Base-by-base conservation (phyloP, 2,329 filamentous ascomycete species). In the Penicillium sp. region DNA sequence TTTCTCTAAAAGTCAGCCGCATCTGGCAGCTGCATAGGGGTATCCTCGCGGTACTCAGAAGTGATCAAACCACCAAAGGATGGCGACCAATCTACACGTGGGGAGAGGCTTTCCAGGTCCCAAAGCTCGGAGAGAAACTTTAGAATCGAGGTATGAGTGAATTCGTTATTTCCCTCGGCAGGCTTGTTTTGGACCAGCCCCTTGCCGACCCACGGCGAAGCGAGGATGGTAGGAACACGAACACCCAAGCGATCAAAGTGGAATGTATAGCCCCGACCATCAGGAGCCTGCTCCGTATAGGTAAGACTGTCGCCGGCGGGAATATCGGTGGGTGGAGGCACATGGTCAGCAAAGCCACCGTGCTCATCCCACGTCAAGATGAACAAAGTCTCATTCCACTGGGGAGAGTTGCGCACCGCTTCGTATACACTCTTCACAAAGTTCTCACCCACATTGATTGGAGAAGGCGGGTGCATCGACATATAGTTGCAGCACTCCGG, bases 401-500 rank as follows among this genome's bases (percentile, higher is more conserved):
- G 72, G 1, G 75, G 72, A 6, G 69, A 69, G 29, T 59, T 56
- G 20, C 75, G 72, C 1, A 76, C 48, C 4, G 74, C 68, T 47
- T 77, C 72, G 46, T 77, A 77, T 35, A 77, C 70, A 13, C 68
- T 60, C 56, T 75, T 76, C 55, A 77, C 68, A 48, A 75, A 74
- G 20, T 59, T 63, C 53, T 77, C 74, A 29, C 75, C 74, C 31
- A 70, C 64, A 4, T 69, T 72, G 44, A 76, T 73, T 0, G 72
- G 72, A 3, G 70, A 72, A 0, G 71, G 67, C 0, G 74, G 74
- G 48, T 77, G 74, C 64, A 74, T 74, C 12, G 73, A 76, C 51
- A 69, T 79, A 54, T 75, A 75, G 13, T 67, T 68, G 56, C 78
- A 78, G 66, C 78, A 77, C 52, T 75, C 73, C 3, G 76, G 74